Evolutionary conservation across 768 basidiomycete species (phyloP).

Genomic region (Dentipellis fragilis): DNA sequence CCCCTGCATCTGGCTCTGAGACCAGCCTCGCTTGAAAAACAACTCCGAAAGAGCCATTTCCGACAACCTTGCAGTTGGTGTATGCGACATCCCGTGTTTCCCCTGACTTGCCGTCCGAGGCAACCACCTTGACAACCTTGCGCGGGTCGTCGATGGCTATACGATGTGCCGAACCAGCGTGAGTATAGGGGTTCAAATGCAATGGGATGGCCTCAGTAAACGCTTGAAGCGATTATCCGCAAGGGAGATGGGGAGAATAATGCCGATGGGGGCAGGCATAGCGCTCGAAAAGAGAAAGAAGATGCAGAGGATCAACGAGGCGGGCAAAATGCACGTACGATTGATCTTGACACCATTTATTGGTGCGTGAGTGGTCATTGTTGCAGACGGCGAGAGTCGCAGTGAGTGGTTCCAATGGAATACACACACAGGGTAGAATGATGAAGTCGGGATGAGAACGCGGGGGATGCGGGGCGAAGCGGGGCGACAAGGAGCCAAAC

Average conservation of each 20-base stretch:
- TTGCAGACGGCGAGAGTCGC: not conserved
- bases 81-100: constrained; percentile 84
- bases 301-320: too few species aligned
- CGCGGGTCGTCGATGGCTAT: constrained; percentile 91
- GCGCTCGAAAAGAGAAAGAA: constrained; percentile 4
- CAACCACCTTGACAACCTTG: constrained; percentile 90
- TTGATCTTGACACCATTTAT: constrained; percentile 81
- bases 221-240: too few species aligned
- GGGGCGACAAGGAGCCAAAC: not conserved
- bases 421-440: not conserved
- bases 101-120: constrained; percentile 89
- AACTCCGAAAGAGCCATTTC: constrained; percentile 98
- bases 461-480: not conserved
- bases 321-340: too few species aligned
- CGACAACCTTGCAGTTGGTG: constrained; percentile 96
- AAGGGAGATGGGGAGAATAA: too few species aligned
- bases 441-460: not conserved
- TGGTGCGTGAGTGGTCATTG: constrained; percentile 62
- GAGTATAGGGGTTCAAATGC: too few species aligned
- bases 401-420: not conserved
- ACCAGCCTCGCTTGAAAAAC: constrained; percentile 93
- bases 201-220: too few species aligned
- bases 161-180: too few species aligned
- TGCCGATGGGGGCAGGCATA: too few species aligned
- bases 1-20: constrained; percentile 47